Base-by-base conservation (phyloP, 2,329 filamentous ascomycete species). In the Cordyceps pruinosa region DNA sequence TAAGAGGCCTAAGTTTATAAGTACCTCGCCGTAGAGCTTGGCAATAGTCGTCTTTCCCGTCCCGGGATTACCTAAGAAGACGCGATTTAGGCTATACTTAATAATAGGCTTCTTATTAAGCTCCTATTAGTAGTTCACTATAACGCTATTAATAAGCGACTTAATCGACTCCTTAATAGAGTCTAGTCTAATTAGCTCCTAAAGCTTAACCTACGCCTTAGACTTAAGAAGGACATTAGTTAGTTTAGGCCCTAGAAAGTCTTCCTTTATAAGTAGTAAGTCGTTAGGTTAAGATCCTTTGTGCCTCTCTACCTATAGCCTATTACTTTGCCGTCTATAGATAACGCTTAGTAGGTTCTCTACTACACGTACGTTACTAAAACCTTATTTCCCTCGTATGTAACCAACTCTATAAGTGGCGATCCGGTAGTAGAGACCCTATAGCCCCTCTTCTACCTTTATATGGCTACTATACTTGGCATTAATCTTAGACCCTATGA, bases 21-120 rank as follows among this genome's bases (percentile, higher is more conserved):
- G 73, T 2, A 92, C 85, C 39, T 77, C 71, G 0, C 85, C 88
- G 61, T 90, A 91, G 0, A 90, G 69, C 65, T 88, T 89, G 0
- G 86, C 89, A 0, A 92, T 84, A 0, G 86, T 85, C 0, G 88
- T 91, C 63, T 91, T 92, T 0, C 88, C 88, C 0, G 88, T 92
- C 0, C 89, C 88, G 0, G 89, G 88, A 1, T 77, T 80, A 0
- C 88, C 88, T 0, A 90, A 66, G 56, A 92, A 89, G 2, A 90
- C 81, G 8, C 78, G 75, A 66, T 90, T 91, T 0, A 90, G 73
- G 0, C 78, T 82, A 52, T 83, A 84, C 54, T 85, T 71, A 0
- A 90, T 71, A 0, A 77, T 66, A 0, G 78, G 76, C 64, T 86
- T 72, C 62, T 90, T 87, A 0, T 73, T 63, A 0, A 91, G 69